phyloP scores from a whole-genome alignment of 306 rosid species.

The Prunus salicina region DNA sequence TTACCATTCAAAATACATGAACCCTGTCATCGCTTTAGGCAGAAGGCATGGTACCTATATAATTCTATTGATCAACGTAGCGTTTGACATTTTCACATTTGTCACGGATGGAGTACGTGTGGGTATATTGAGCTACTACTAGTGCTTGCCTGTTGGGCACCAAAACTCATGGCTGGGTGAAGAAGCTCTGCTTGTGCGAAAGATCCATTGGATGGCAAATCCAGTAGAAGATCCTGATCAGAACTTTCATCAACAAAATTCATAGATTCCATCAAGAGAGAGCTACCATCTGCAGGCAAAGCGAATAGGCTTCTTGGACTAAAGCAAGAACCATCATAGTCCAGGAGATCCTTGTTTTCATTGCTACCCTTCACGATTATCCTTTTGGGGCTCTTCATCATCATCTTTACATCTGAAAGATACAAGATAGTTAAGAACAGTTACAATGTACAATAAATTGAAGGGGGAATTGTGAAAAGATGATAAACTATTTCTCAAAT shows the following conservation, averaged over 20 bases:
- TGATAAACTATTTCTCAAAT: background rate
- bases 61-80: conserved; percentile 16
- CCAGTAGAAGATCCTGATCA: conserved; percentile 79
- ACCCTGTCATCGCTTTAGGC: conserved; percentile 34
- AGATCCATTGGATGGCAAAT: conserved; percentile 77
- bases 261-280: conserved; percentile 59
- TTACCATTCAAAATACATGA: conserved; percentile 44
- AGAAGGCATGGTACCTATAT: conserved; percentile 26
- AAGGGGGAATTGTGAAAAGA: background rate
- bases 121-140: conserved; percentile 73
- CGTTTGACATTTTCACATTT: conserved; percentile 11
- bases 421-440: conserved; percentile 22
- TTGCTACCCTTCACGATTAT: conserved; percentile 40
- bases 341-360: conserved; percentile 61
- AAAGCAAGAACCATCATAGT: conserved; percentile 61
- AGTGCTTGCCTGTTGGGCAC: conserved; percentile 73
- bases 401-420: conserved; percentile 72
- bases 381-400: conserved; percentile 83
- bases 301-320: conserved; percentile 87
- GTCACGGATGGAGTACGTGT: conserved; percentile 42
- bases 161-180: conserved; percentile 50
- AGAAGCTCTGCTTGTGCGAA: conserved; percentile 93
- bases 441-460: background rate
- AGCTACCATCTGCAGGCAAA: conserved; percentile 75
- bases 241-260: conserved; percentile 64